Conservation (phyloP, 2,329 filamentous ascomycete species). For the Onygena corvina region DNA sequence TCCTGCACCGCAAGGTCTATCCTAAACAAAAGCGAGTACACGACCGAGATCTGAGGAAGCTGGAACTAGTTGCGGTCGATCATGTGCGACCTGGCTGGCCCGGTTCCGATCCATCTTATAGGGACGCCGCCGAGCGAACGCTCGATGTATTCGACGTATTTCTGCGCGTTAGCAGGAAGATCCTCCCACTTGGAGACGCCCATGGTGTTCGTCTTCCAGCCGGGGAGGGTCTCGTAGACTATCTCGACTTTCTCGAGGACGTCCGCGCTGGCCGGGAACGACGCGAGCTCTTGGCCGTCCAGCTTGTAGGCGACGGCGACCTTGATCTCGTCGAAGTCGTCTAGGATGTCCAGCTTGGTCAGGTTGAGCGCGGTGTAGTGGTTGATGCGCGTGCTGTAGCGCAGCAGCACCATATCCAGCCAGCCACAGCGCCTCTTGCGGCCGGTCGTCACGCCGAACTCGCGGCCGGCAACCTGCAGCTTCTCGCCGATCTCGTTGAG, state of each 20-base stretch:
- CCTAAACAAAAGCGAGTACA: neutral
- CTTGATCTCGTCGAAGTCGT: slow-evolving; percentile 52
- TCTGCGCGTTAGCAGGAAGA: slow-evolving; percentile 45
- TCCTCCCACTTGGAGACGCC: slow-evolving; percentile 46
- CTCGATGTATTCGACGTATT: slow-evolving; percentile 53
- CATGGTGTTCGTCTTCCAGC: slow-evolving; percentile 51
- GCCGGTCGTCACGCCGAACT: slow-evolving; percentile 48
- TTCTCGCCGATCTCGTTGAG: slow-evolving; percentile 46
- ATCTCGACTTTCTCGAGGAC: slow-evolving; percentile 44
- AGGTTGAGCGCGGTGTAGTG: slow-evolving; percentile 47
- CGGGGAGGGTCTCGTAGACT: slow-evolving; percentile 47
- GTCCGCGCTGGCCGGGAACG: slow-evolving; percentile 48
- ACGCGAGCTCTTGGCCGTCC: slow-evolving; percentile 39
- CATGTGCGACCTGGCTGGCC: slow-evolving; percentile 51
- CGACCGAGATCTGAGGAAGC: neutral
- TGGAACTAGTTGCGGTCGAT: slow-evolving; percentile 34
- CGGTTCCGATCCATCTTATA: slow-evolving; percentile 53
- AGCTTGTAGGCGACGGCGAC: slow-evolving; percentile 47
- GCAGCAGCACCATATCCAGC: slow-evolving; percentile 53
- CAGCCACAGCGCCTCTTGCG: slow-evolving; percentile 52
- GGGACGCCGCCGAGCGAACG: slow-evolving; percentile 42
- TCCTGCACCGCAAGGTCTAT: neutral
- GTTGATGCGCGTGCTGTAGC: slow-evolving; percentile 47
- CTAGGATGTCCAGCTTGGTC: slow-evolving; percentile 53
- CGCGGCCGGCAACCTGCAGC: slow-evolving; percentile 44